A percentile compares a stretch with the other conserved stretches of the same genome.
These are phyloP conservation scores for Colletotrichum sp. DNA, from an alignment of 2,329 filamentous ascomycete species.

Conservation along the genomic window DNA sequence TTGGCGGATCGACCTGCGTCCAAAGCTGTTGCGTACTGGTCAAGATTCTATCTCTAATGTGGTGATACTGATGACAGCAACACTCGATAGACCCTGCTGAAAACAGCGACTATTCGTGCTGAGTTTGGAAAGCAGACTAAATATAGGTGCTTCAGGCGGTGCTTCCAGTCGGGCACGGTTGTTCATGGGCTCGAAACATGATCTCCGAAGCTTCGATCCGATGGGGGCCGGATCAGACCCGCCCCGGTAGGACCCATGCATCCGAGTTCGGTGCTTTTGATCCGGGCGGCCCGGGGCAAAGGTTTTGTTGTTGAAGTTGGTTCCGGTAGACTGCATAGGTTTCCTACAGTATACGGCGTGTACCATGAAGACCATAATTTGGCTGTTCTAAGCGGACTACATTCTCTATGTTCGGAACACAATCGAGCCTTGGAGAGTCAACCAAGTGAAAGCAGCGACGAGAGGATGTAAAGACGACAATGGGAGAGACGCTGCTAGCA, in stretches of 20 bases:
- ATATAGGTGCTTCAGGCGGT: neutral
- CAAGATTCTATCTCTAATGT: neutral
- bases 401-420: fast-evolving
- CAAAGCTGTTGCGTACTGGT: neutral
- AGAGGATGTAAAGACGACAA: neutral
- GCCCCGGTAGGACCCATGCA: neutral
- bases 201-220: neutral
- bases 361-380: fast-evolving
- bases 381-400: neutral
- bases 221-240: neutral
- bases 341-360: neutral
- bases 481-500: neutral
- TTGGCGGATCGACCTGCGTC: neutral
- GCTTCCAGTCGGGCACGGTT: neutral
- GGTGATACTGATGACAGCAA: neutral
- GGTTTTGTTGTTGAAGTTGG: neutral
- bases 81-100: neutral
- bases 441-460: neutral
- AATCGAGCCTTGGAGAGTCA: neutral
- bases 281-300: neutral
- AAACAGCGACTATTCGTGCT: neutral
- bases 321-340: neutral
- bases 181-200: neutral
- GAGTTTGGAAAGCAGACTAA: neutral
- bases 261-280: neutral